Conservation (phyloP, 1,284 basidiomycete species). For the Fomes fomentarius region DNA sequence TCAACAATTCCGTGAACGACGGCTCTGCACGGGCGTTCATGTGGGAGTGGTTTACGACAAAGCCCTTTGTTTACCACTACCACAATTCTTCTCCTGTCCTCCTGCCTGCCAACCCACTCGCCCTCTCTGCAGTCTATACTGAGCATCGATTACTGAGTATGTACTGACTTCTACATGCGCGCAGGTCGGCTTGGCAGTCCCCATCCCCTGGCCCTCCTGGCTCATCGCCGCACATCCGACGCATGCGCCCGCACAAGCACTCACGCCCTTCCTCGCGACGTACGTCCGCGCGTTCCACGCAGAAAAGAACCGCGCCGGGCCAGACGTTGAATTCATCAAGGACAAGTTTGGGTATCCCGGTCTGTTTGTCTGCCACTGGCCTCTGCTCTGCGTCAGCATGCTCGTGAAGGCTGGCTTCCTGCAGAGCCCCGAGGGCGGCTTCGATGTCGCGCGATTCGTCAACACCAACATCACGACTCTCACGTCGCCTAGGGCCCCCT, state of each 20-base stretch:
- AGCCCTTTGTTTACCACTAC: constrained; percentile 89
- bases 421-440: constrained; percentile 58
- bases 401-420: constrained; percentile 80
- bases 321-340: constrained; percentile 77
- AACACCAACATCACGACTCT: constrained; percentile 54
- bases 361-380: too few species aligned
- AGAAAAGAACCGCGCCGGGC: constrained; percentile 55
- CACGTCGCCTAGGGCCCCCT: too few species aligned
- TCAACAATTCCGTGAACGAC: constrained; percentile 90
- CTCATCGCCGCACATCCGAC: constrained; percentile 81
- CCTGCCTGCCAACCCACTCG: too few species aligned
- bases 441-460: constrained; percentile 64
- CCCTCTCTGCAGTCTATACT: too few species aligned
- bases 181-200: constrained; percentile 84
- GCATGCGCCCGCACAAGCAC: constrained; percentile 51
- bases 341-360: constrained; percentile 80
- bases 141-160: too few species aligned
- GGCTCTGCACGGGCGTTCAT: constrained; percentile 83
- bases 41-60: constrained; percentile 99
- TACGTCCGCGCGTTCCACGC: constrained; percentile 76
- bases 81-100: too few species aligned
- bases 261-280: constrained; percentile 65
- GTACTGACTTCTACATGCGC: too few species aligned
- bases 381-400: too few species aligned
- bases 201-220: constrained; percentile 98